Conservation (phyloP, 345 rosid species). For the Eutrema japonicum region DNA sequence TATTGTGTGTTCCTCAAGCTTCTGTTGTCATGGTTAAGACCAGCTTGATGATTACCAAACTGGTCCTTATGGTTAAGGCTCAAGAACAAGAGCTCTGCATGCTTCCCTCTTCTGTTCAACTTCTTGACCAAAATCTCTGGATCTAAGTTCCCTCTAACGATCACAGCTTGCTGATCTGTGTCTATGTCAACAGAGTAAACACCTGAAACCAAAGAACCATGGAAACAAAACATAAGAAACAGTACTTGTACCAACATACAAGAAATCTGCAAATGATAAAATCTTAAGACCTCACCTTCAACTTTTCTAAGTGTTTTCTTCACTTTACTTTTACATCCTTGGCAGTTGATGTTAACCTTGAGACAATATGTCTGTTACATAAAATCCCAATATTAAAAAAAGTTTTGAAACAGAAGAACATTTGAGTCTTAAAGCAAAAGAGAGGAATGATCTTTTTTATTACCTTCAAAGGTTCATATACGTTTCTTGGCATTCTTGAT, state of each 20-base stretch:
- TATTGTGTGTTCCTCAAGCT: slow-evolving; percentile 34
- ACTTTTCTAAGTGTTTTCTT: slow-evolving; percentile 69
- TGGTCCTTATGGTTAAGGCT: slow-evolving; percentile 27
- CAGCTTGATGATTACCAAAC: slow-evolving; percentile 28
- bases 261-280: background rate
- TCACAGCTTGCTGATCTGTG: slow-evolving; percentile 55
- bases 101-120: slow-evolving; percentile 61
- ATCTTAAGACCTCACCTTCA: slow-evolving; percentile 52
- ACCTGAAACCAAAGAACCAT: slow-evolving; percentile 47
- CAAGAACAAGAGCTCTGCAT: slow-evolving; percentile 59
- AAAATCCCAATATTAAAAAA: slow-evolving; percentile 2
- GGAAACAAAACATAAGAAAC: slow-evolving; percentile 12
- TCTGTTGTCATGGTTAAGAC: slow-evolving; percentile 25
- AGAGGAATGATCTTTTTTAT: background rate
- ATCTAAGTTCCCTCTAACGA: slow-evolving; percentile 62
- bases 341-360: slow-evolving; percentile 71
- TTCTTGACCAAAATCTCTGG: slow-evolving; percentile 53
- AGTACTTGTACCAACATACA: background rate
- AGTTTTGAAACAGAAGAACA: slow-evolving; percentile 33
- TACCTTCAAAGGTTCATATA: slow-evolving; percentile 48
- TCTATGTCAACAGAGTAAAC: slow-evolving; percentile 65
- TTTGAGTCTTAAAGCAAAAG: slow-evolving; percentile 25
- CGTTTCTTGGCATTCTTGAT: slow-evolving; percentile 50
- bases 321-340: slow-evolving; percentile 72
- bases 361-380: slow-evolving; percentile 60